Evolutionary conservation across 768 basidiomycete species (phyloP).

Genomic region (Auriscalpium vulgare): DNA sequence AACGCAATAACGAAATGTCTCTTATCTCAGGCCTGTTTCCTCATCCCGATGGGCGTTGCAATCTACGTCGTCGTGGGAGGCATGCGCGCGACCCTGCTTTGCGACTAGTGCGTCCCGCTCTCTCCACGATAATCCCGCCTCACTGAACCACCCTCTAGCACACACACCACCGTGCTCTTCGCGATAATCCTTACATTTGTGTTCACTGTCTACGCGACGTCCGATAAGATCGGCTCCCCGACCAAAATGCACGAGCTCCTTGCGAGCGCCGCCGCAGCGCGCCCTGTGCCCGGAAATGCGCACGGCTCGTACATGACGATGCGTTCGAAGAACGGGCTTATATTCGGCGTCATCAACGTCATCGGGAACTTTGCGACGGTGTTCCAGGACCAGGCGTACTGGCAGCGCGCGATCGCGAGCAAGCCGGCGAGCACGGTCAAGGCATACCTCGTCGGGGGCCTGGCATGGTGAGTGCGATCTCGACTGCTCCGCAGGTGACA

Average conservation of each 20-base stretch:
- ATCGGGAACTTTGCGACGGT: conserved; percentile 75
- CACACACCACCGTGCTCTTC: conserved; percentile 82
- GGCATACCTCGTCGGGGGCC: conserved; percentile 82
- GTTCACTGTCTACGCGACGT: conserved; percentile 80
- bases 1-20: no score
- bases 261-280: conserved; percentile 37
- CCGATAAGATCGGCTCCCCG: conserved; percentile 72
- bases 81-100: conserved; percentile 79
- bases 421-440: conserved; percentile 81
- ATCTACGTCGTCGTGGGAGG: conserved; percentile 85
- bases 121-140: neutral
- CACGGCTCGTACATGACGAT: conserved; percentile 70
- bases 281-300: conserved; percentile 75
- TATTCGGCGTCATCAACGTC: conserved; percentile 78
- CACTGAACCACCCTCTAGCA: conserved; percentile 34
- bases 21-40: conserved; percentile 62
- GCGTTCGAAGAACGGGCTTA: conserved; percentile 49
- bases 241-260: conserved; percentile 75
- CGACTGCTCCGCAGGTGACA: neutral
- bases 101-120: conserved; percentile 65
- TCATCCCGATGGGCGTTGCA: conserved; percentile 81
- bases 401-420: conserved; percentile 88
- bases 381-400: conserved; percentile 63
- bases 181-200: conserved; percentile 71
- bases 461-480: conserved; percentile 59